A percentile compares a stretch with the other conserved stretches of the same genome.
phyloP scores from a whole-genome alignment of 176 grass and related monocot genomes.

The Miscanthus lutarioriparius region DNA sequence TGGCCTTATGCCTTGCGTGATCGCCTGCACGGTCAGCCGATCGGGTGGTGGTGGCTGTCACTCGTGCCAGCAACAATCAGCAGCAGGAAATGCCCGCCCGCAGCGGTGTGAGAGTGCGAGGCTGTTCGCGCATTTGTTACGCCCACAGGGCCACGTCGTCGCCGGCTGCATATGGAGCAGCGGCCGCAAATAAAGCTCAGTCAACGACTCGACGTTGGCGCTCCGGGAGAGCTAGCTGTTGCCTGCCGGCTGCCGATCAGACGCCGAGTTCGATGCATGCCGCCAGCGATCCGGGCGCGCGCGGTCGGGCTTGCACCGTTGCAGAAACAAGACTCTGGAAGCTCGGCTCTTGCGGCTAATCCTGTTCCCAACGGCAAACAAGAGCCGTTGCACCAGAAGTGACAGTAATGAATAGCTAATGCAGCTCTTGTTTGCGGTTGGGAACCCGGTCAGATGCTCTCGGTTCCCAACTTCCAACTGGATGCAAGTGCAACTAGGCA shows the following conservation, averaged over 20 bases:
- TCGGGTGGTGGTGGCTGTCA: background rate
- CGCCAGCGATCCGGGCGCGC: background rate
- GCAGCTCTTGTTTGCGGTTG: background rate
- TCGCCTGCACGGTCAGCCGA: background rate
- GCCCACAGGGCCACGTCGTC: constrained; percentile 5
- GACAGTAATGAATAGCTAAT: background rate
- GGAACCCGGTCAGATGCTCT: background rate
- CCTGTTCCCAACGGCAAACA: background rate
- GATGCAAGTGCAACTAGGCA: background rate
- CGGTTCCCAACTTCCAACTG: background rate
- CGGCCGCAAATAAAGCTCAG: background rate
- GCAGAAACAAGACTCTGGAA: background rate
- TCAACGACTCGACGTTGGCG: background rate
- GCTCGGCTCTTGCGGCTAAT: background rate
- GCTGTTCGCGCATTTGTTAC: constrained; percentile 2
- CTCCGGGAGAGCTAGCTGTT: background rate
- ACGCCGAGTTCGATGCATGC: background rate
- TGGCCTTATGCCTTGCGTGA: background rate
- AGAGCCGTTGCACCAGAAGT: background rate
- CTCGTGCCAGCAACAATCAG: background rate
- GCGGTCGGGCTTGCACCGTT: background rate
- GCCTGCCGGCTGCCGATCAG: background rate
- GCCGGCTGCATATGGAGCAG: background rate
- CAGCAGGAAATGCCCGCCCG: background rate
- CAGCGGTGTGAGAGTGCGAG: background rate